Base-by-base conservation (phyloP, 306 rosid genomes). In the Sesbania bispinosa region DNA sequence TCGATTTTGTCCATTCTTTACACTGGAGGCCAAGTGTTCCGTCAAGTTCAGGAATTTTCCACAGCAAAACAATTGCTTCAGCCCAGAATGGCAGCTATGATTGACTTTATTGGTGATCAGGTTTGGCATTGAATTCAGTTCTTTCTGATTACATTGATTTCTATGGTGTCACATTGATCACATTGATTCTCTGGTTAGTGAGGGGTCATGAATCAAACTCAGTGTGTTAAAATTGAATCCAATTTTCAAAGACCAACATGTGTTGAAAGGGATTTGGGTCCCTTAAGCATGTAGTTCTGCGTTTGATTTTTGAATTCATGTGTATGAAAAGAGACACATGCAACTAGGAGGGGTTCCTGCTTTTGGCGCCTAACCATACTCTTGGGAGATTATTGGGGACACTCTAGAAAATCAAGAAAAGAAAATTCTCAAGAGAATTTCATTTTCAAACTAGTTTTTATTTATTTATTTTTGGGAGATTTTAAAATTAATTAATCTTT, bases 61-160 rank as follows among this genome's bases (percentile, higher is more conserved):
- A 83, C 85, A 0, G 82, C 84, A 41, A 88, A 60, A 62, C 62
- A 39, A 21, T 23, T 77, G 64, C 55, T 86, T 64, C 59, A 77
- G 39, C 90, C 69, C 0, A 80, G 79, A 32, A 42, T 69, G 35
- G 84, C 87, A 5, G 73, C 78, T 19, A 32, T 86, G 41, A 14
- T 83, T 30, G 95, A 90, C 77, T 90, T 89, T 35, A 26, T 71
- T 5, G 96, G 88, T 7, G 96, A 94, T 77, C 98, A 90, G 97
- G 97, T 88, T 59, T 45, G 67, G 14, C 20, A 32, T 61, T 20
- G 10, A 21, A 33, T 63, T 23, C 14, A 20, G 55, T 54, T 52
- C 42, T 77, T 53, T 65, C 21, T 71, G 6, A 67, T 21, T 27
- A 41, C 63, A 15, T 39, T 76, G 38, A 23, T 52, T 30, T 59